Evolutionary conservation across 2,329 filamentous ascomycete genomes (phyloP), one percentile per base, ranked within the genome.

Genomic region (Rhinocladiella similis): DNA sequence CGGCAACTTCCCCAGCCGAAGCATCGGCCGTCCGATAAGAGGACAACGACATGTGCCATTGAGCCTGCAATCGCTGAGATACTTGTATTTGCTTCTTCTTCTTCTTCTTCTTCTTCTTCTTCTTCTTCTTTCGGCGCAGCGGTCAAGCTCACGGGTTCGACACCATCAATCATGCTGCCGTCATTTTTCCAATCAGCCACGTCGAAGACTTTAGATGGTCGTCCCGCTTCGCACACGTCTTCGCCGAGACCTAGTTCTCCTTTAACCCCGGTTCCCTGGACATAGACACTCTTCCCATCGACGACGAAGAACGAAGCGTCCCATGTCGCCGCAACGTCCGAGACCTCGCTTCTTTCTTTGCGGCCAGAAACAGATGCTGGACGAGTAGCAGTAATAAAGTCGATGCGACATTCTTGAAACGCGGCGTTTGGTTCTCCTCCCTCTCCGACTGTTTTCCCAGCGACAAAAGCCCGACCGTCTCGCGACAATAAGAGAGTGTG

Each of bases 1-100:
- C 91, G 83, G 13, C 89, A 87, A 65, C 85, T 90, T 0, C 94
- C 94, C 93, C 93, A 97, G 2, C 91, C 92, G 69, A 89, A 96
- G 1, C 87, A 86, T 14, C 88, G 80, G 0, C 92, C 93, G 68
- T 88, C 87, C 42, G 81, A 82, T 3, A 96, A 73, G 0, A 97
- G 82, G 1, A 77, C 84, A 14, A 95, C 82, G 0, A 85, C 84
- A 68, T 99, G 94, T 19, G 84, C 85, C 78, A 96, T 88, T 29
- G 89, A 85, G 10, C 89, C 88, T 1, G 86, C 77, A 22, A 66
- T 63, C 10, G 39, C 39, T 12, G 39, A 14, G 38, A 79, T 80
- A 12, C 10, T 3, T 4, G 29, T 80, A 12, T 33, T 3, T 4
- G 29, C 7, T 77, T 22, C 6, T 41, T 33, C 9, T 54, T 39